Percentiles rank a stretch among this genome's conserved stretches.
These are phyloP conservation scores for Auxenochlorella pyrenoidosa DNA, from an alignment of 139 green algal species.

Conservation along the genomic window DNA sequence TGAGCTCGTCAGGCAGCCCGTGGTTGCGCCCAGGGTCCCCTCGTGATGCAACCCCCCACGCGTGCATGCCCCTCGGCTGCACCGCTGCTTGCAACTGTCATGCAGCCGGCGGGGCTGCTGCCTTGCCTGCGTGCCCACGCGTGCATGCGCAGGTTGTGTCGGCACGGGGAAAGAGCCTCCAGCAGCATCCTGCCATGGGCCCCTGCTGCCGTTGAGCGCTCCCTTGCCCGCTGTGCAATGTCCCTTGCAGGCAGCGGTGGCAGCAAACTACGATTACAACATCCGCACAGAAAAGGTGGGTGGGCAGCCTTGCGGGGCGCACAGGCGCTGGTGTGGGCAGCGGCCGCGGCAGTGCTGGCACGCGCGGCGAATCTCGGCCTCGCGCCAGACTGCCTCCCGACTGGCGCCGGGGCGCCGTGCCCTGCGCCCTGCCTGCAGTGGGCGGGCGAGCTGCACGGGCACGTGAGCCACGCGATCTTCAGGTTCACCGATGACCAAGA, in stretches of 20 bases:
- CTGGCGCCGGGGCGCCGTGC: no score
- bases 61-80: no score
- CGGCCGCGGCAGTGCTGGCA: no score
- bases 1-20: no score
- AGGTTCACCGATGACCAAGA: slow-evolving; percentile 41
- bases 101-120: background rate
- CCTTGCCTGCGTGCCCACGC: background rate
- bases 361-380: no score
- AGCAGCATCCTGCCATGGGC: no score
- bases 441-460: slow-evolving; percentile 34
- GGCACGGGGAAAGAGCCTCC: no score
- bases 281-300: slow-evolving; percentile 35
- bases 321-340: background rate
- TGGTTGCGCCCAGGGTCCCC: no score
- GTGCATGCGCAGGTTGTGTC: background rate
- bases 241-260: background rate
- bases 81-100: background rate
- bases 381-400: no score
- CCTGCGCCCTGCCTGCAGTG: slow-evolving; percentile 14
- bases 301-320: background rate
- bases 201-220: background rate
- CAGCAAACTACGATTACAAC: slow-evolving; percentile 50
- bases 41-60: no score
- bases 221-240: background rate
- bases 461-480: slow-evolving; percentile 43